Evolutionary conservation across 352 stramenopile genomes (phyloP).

Genomic region (Saprolegnia parasitica): DNA sequence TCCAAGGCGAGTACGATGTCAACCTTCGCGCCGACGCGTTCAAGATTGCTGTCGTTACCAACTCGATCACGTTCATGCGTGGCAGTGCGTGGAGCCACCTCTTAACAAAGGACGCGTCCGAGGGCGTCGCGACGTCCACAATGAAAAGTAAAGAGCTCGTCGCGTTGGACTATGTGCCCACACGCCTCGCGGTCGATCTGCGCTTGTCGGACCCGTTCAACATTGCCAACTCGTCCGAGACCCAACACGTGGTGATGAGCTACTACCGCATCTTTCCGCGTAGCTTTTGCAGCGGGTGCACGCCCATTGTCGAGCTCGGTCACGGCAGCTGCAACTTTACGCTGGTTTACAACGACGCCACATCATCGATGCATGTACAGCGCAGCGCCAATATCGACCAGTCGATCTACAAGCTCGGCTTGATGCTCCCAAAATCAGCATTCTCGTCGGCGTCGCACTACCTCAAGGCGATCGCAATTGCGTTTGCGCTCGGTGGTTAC

Average conservation of each 20-base stretch:
- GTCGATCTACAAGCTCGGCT: background rate
- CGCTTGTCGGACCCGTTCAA: background rate
- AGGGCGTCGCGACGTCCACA: background rate
- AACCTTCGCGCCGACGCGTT: background rate
- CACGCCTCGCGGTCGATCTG: background rate
- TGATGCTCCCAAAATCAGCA: background rate
- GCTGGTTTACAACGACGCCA: background rate
- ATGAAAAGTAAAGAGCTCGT: background rate
- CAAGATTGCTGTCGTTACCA: background rate
- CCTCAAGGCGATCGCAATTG: background rate
- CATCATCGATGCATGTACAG: background rate
- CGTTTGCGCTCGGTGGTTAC: background rate
- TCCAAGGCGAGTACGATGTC: background rate
- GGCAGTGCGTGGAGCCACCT: background rate
- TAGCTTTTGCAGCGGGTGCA: background rate
- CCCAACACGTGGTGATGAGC: background rate
- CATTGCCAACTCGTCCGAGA: background rate
- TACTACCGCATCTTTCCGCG: background rate
- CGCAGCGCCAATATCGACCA: background rate
- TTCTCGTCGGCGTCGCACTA: background rate
- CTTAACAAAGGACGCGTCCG: background rate
- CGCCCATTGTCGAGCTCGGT: background rate
- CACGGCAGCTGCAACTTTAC: background rate
- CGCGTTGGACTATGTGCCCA: background rate
- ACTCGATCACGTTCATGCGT: slow-evolving; percentile 20